Conservation (phyloP, 306 rosid genomes). For the Carpinus viminea region DNA sequence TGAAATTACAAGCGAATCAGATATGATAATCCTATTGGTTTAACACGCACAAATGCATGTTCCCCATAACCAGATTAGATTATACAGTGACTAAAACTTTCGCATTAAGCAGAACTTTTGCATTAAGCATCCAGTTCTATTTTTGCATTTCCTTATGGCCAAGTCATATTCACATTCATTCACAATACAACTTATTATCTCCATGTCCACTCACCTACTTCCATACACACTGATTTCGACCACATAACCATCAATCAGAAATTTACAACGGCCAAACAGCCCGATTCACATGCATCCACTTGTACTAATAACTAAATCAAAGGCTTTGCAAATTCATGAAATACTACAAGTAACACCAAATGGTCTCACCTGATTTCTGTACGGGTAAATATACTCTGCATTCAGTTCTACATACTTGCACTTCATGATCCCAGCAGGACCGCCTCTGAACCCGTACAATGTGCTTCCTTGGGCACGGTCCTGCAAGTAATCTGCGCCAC, state of each 20-base stretch:
- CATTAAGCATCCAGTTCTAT: not conserved
- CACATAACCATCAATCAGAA: not conserved
- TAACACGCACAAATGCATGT: not conserved
- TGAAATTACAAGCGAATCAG: constrained; percentile 8
- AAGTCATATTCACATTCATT: not conserved
- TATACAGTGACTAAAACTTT: not conserved
- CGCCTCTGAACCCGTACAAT: constrained; percentile 89
- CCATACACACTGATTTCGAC: not conserved
- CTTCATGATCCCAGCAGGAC: constrained; percentile 99
- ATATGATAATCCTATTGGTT: constrained; percentile 8
- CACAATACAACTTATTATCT: not conserved
- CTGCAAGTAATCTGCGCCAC: constrained; percentile 78
- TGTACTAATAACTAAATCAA: not conserved
- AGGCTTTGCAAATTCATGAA: not conserved
- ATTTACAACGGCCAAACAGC: not conserved
- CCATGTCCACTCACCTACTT: not conserved
- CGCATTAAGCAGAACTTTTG: not conserved
- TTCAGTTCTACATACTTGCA: constrained; percentile 74
- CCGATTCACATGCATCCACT: not conserved
- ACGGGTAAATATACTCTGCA: constrained; percentile 81
- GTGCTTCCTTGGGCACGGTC: constrained; percentile 75
- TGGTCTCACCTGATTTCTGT: constrained; percentile 78
- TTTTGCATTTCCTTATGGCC: constrained; percentile 40
- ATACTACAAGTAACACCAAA: not conserved
- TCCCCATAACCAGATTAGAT: not conserved